Evolutionary conservation across 768 basidiomycete genomes (phyloP), one percentile per base, ranked within the genome.

Genomic region (Hemileccinum impolitum): DNA sequence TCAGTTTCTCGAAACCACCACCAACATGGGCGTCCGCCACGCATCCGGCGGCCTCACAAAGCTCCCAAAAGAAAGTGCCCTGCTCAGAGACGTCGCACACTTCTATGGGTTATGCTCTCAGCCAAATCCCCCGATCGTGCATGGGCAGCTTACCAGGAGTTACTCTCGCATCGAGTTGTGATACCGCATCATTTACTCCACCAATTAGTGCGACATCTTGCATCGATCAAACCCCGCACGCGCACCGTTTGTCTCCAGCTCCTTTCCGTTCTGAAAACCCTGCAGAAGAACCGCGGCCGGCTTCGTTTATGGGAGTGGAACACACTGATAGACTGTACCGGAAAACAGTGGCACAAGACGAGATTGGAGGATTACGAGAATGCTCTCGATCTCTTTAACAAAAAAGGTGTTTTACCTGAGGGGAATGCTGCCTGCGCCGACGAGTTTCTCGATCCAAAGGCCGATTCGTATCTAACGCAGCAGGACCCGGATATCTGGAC

Each of bases 281-380:
- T 91, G 35, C 79, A 76, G 49, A 67, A 66, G 18, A 71, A 69
- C n/a, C 82, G 80, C 12, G 84, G 81, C 19, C 68, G 47, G 11
- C 63, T 89, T 28, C 71, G 78, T 53, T 57, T 70, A n/a, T 81
- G 80, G 74, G 80, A 90, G 62, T 91, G 89, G 86, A 91, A 90
- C 61, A 71, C 79, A 8, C 73, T 92, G 39, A 78, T 91, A 51
- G 76, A 85, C 56, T 75, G 73, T 59, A 81, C 84, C 1, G 87
- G 82, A 14, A 78, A 75, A 51, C 85, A 86, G 3, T 81, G 76
- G 70, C 76, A 86, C 48, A 81, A 76, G 61, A 78, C 80, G 36
- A 67, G 71, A 23, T 52, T 70, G 43, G 75, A 75, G 50, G 82
- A 88, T 52, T 85, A 84, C 67, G 72, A 76, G 48, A 70, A 73